Conservation (phyloP, 2,329 filamentous ascomycete genomes). For the Grosmannia penicillata region DNA sequence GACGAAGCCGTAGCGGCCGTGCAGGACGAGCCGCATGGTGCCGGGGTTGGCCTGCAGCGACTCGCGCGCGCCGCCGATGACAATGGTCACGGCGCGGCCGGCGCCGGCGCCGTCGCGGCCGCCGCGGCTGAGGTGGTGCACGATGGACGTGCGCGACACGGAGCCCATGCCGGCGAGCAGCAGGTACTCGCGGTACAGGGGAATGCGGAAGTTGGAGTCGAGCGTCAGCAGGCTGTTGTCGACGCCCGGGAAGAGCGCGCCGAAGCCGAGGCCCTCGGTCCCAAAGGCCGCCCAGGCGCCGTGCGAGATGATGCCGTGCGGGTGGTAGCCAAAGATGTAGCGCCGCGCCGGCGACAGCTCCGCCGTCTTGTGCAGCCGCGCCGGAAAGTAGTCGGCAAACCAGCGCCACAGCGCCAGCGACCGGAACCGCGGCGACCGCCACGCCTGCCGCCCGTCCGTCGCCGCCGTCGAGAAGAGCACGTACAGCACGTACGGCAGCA, state of each 20-base stretch:
- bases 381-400: constrained; percentile 88
- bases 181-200: constrained; percentile 90
- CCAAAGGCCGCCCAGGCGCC: constrained; percentile 88
- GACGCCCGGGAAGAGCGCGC: constrained; percentile 80
- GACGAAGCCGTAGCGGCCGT: constrained; percentile 78
- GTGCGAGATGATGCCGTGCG: constrained; percentile 88
- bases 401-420: constrained; percentile 67
- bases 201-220: constrained; percentile 90
- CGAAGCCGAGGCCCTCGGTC: constrained; percentile 80
- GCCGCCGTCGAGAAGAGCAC: constrained; percentile 66
- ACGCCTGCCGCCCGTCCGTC: constrained; percentile 58
- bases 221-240: constrained; percentile 86
- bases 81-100: constrained; percentile 93
- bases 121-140: constrained; percentile 71
- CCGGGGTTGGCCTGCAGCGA: constrained; percentile 78
- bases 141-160: constrained; percentile 82
- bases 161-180: constrained; percentile 75
- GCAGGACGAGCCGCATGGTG: constrained; percentile 61
- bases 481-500: constrained; percentile 67
- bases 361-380: constrained; percentile 70
- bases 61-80: constrained; percentile 83
- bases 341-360: constrained; percentile 68
- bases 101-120: constrained; percentile 67
- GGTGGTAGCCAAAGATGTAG: constrained; percentile 95
- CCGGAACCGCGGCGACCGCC: constrained; percentile 62